Base-by-base conservation (phyloP, 2,329 filamentous ascomycete species). In the Talaromyces albobiverticillius region DNA sequence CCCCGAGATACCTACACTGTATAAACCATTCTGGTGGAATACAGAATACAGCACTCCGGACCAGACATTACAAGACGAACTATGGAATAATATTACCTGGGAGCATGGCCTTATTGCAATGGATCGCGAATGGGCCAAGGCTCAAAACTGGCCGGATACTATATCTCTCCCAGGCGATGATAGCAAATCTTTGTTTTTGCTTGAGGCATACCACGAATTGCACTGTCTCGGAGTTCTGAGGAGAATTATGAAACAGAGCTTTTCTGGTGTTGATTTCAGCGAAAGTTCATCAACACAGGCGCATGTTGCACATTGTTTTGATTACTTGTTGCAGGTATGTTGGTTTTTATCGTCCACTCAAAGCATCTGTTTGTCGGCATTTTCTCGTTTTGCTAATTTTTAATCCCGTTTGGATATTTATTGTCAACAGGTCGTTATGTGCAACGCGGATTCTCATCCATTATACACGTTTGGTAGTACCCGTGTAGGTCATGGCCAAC, bases 71-170 rank as follows among this genome's bases (percentile, higher is more conserved):
- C 25, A 25, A 8, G 50, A 52, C 25, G 41, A 22, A 18, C n/a
- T 40, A 2, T 52, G 50, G 50, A 22, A 52, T 13, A n/a, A 22
- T 4, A 38, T 52, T 7, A 4, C 26, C 8, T 23, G 16, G 16
- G 16, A 18, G 6, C 31, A 52, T n/a, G 50, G 50, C n/a, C 14
- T 46, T 7, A 43, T 52, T 13, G 31, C 41, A 14, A 20, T 46
- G 8, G 50, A 52, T 11, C 11, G 10, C 2, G 31, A 52, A 20
- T 52, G 41, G 41, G 50, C 50, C 4, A 38, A 38, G 38, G 31
- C 40, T 18, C 26, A 52, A 20, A 32, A 52, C 32, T 52, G 50
- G 50, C 50, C 50, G 9, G 31, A 52, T 4, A 45, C 41, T 11
- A 43, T 52, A 18, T n/a, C 7, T 22, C 31, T 20, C n/a, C 50